Conservation (phyloP, 176 grass and related monocot genomes). For the Avena eriantha region DNA sequence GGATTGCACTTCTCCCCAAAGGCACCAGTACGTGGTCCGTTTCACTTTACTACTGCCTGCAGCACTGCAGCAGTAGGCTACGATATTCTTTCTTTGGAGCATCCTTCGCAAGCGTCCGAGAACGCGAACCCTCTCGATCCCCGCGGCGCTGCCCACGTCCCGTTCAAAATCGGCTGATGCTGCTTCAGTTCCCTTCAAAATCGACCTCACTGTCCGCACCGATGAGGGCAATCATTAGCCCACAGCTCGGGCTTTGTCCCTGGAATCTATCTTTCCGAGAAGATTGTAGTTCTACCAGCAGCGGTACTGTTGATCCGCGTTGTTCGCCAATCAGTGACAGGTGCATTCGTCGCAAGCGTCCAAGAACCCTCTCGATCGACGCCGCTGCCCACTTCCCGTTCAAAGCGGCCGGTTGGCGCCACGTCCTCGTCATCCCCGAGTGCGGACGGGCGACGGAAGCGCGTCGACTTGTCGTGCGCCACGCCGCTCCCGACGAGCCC, state of each 20-base stretch:
- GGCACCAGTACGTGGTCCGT: no score
- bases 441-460: not conserved
- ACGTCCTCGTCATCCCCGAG: constrained; percentile 20
- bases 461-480: not conserved
- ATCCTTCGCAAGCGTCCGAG: no score
- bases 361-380: not conserved
- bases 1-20: not conserved
- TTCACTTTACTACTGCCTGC: not conserved
- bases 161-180: not conserved
- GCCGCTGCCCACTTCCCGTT: not conserved
- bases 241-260: not conserved
- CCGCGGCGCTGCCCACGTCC: no score
- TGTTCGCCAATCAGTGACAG: not conserved
- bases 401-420: constrained; percentile 26
- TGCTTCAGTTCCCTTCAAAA: not conserved
- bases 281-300: not conserved
- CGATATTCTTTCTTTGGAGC: no score
- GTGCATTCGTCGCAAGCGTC: constrained; percentile 22
- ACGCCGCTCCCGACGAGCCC: constrained; percentile 12
- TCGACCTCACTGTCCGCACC: not conserved
- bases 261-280: not conserved
- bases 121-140: no score
- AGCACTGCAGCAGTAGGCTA: no score
- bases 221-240: not conserved
- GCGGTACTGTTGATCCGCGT: not conserved